These are phyloP conservation scores for Rickenella mellea DNA, from an alignment of 768 basidiomycete species.

Conservation along the genomic window DNA sequence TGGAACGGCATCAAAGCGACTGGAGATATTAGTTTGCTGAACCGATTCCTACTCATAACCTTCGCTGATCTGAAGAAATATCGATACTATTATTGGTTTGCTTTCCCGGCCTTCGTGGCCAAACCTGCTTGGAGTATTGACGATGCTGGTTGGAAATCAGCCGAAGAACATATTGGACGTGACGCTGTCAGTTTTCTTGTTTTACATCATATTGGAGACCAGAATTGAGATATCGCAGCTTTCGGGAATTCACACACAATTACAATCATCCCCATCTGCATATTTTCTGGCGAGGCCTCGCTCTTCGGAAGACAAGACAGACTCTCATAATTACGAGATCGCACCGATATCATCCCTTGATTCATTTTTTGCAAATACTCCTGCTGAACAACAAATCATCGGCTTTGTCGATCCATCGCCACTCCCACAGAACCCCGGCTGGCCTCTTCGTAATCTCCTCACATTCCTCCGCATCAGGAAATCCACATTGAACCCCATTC, in stretches of 20 bases:
- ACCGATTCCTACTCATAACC: constrained; percentile 80
- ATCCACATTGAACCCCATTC: constrained; percentile 21
- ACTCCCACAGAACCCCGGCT: constrained; percentile 62
- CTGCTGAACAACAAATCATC: constrained; percentile 36
- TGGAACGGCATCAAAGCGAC: constrained; percentile 52
- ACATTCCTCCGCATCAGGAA: constrained; percentile 52
- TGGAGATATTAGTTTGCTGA: constrained; percentile 48
- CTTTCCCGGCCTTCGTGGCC: constrained; percentile 84
- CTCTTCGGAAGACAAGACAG: no score
- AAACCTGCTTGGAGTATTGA: constrained; percentile 87
- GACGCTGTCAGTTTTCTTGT: constrained; percentile 26
- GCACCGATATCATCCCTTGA: constrained; percentile 48
- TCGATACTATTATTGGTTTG: constrained; percentile 97
- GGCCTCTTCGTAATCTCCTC: constrained; percentile 91
- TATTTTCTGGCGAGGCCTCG: constrained; percentile 61
- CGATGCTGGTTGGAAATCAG: constrained; percentile 47
- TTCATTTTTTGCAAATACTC: constrained; percentile 42
- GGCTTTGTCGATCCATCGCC: constrained; percentile 85
- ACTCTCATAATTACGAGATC: constrained; percentile 26
- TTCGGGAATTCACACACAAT: constrained; percentile 38
- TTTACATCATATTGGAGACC: constrained; percentile 1
- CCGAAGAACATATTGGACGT: constrained; percentile 31
- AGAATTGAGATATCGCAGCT: constrained; percentile 27
- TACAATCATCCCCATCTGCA: constrained; percentile 31
- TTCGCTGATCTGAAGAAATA: constrained; percentile 98